Evolutionary conservation across 2,329 filamentous ascomycete species (phyloP), one percentile per base, ranked within the genome.

Genomic region (Alternaria rosae): DNA sequence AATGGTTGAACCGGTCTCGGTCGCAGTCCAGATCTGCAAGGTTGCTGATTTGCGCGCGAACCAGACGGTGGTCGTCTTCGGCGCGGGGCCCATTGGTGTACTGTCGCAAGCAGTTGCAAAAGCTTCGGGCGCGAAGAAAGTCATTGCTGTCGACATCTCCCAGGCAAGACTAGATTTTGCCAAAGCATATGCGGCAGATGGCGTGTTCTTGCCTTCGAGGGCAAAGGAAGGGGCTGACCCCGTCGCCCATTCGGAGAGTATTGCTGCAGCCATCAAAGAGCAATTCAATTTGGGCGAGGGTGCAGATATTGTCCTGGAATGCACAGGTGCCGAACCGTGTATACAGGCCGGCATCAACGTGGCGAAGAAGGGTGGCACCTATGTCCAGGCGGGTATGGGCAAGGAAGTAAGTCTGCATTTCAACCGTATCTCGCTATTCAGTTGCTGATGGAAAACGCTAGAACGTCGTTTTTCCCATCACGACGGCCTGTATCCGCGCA

Each of bases 401-500:
- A 70, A 67, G 35, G 69, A 66, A 26, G 59, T 60, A 38, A 64
- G 77, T 83, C 81, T 15, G 9, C 41, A 15, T 4, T 10, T 1
- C 0, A 17, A 11, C 9, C 35, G 32, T 17, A 5, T 38, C 32
- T 35, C 3, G 35, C 9, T 10, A 2, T 38, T 17, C n/a, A 38
- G 9, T 38, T 10, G 9, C 35, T 38, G 1, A 38, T 2, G 9
- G 2, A 1, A 3, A 3, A 17, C 9, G 11, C 17, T 28, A 54
- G 50, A 54, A 43, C 2, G 28, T 55, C 13, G 17, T 32, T 0
- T 55, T 55, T 4, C 53, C 53, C 6, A 55, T 55, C 41, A 32
- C 26, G 0, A 80, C 80, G 0, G 80, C 81, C 2, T 86, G 83
- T 60, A 84, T 83, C 59, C 78, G 82, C 6, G 85, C 78, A 0